Evolutionary conservation across 345 rosid species (phyloP).

Genomic region (Euphorbia tirucalli): DNA sequence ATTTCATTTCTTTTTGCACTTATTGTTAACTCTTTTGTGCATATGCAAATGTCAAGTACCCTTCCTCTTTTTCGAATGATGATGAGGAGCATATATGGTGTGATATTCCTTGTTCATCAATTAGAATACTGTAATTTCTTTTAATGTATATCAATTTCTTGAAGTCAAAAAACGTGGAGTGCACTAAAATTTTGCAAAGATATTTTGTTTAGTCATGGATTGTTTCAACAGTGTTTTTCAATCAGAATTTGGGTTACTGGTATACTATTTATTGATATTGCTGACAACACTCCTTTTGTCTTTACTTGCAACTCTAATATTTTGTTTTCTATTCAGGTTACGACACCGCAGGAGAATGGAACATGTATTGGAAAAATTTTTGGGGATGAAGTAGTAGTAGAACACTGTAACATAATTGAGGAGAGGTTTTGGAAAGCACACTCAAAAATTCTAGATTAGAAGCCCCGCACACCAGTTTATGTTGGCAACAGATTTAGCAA

Average conservation of each 20-base stretch:
- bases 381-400: constrained; percentile 28
- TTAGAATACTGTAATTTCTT: no score
- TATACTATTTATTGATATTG: neutral
- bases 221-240: neutral
- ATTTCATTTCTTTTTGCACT: no score
- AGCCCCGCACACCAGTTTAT: neutral
- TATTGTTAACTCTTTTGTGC: no score
- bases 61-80: no score
- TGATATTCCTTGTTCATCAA: no score
- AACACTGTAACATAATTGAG: constrained; percentile 64
- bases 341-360: constrained; percentile 21
- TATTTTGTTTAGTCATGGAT: no score
- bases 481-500: no score
- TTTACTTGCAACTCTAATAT: neutral
- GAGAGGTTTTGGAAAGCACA: constrained; percentile 60
- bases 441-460: constrained; percentile 42
- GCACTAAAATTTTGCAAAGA: no score
- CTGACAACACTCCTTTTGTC: neutral
- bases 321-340: constrained; percentile 26
- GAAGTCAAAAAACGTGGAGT: no score
- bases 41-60: no score
- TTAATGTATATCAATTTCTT: no score
- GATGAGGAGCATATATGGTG: no score
- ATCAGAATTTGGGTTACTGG: neutral
- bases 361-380: constrained; percentile 17